These are phyloP conservation scores for Tirmania nivea DNA, from an alignment of 495 filamentous ascomycete species.

Conservation along the genomic window DNA sequence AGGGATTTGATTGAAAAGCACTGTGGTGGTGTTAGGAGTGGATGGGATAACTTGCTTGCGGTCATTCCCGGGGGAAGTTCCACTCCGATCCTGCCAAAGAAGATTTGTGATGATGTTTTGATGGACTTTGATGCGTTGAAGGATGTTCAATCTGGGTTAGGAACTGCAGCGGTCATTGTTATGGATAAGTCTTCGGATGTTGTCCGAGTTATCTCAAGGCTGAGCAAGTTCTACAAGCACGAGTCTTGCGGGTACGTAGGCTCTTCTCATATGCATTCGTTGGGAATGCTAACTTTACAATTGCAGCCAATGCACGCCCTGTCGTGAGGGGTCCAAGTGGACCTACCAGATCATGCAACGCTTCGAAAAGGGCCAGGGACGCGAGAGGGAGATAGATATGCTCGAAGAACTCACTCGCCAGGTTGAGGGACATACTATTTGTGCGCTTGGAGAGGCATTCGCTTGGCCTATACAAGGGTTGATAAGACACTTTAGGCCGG, in stretches of 20 bases:
- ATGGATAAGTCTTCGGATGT: conserved; percentile 97
- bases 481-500: conserved; percentile 91
- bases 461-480: conserved; percentile 96
- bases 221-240: conserved; percentile 94
- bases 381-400: conserved; percentile 93
- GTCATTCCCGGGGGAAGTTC: conserved; percentile 93
- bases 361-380: conserved; percentile 73
- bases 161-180: conserved; percentile 95
- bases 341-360: conserved; percentile 95
- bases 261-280: background rate
- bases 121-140: conserved; percentile 99
- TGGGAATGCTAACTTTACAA: background rate
- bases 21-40: conserved; percentile 86
- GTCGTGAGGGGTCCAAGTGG: conserved; percentile 94
- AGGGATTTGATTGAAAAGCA: conserved; percentile 91
- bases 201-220: conserved; percentile 72
- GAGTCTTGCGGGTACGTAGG: conserved; percentile 55
- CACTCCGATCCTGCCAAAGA: conserved; percentile 79
- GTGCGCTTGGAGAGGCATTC: conserved; percentile 91
- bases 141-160: conserved; percentile 88
- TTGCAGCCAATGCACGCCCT: conserved; percentile 52
- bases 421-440: conserved; percentile 97
- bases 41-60: conserved; percentile 92
- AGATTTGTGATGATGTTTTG: conserved; percentile 71
- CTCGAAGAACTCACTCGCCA: conserved; percentile 97